Evolutionary conservation across 2,329 filamentous ascomycete genomes (phyloP), one percentile per base, ranked within the genome.

Genomic region (Botryotinia convoluta): DNA sequence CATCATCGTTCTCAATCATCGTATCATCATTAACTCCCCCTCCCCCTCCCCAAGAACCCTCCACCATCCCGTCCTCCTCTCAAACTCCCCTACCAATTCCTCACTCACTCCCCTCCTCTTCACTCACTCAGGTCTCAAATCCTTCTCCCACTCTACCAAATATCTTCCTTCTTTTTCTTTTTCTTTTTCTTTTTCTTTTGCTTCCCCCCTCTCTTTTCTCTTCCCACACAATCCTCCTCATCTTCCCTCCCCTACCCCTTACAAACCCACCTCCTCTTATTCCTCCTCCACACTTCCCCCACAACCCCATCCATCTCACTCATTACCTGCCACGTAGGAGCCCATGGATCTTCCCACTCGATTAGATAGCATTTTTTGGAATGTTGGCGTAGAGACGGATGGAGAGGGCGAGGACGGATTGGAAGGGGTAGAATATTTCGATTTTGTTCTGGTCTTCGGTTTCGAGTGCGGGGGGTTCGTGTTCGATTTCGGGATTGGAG

Each of bases 1-100:
- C 5, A 44, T 44, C 8, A 48, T 48, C 4, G 1, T 48, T 48
- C 9, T 26, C 4, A 22, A 22, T 4, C 3, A 26, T 4, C 8
- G 0, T 45, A 4, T 9, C 8, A 0, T 45, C 8, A 45, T 4
- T 20, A 22, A 22, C 12, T 18, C 37, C 44, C 37, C 44, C 22
- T n/a, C 3, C 9, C n/a, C 22, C 2, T 20, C 20, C 26, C 22
- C 32, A 45, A 45, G 6, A 9, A 20, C 1, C 0, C 14, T 54
- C 45, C 22, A 67, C 8, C 9, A 6, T 2, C 26, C 29, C 26
- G 29, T 54, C 26, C 32, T 67, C 3, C 1, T 18, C 4, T 39
- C 1, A 16, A 54, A 54, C 0, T 54, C 16, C 22, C 3, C 20
- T 5, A 37, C 3, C 1, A 39, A 9, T 1, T 6, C 4, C 6